Percentiles rank a stretch among this genome's conserved stretches.
Conservation (phyloP, 2,329 filamentous ascomycete species). For the Penicillium aurantiogriseum region DNA sequence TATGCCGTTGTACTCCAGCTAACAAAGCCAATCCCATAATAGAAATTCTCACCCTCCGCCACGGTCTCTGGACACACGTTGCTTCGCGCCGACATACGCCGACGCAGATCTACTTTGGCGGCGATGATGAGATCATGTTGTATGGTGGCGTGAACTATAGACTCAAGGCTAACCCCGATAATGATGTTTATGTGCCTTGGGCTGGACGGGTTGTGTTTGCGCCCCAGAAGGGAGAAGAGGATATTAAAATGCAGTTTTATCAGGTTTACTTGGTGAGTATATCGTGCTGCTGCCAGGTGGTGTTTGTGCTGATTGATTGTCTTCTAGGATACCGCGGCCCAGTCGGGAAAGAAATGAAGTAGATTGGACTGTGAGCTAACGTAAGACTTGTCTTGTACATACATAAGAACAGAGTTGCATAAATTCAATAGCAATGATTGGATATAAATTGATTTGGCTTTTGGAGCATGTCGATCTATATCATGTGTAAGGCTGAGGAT, state of each 20-base stretch:
- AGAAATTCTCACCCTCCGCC: constrained; percentile 37
- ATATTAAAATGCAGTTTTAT: constrained; percentile 40
- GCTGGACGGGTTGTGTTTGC: constrained; percentile 39
- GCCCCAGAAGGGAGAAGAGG: constrained; percentile 18
- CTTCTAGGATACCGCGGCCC: constrained; percentile 34
- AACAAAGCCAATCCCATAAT: background rate
- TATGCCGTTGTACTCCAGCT: background rate
- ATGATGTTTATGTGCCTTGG: constrained; percentile 39
- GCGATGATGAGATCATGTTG: constrained; percentile 38
- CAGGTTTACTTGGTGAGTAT: constrained; percentile 41
- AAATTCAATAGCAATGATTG: background rate
- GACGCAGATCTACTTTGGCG: constrained; percentile 33
- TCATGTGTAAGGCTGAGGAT: background rate
- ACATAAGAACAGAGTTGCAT: background rate
- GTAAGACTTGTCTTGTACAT: background rate
- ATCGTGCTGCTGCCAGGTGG: background rate
- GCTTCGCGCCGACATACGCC: constrained; percentile 34
- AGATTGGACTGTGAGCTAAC: background rate
- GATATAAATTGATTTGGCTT: background rate
- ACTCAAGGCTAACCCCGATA: constrained; percentile 30
- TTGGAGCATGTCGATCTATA: background rate
- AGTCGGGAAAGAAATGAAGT: constrained; percentile 34
- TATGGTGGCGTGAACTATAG: constrained; percentile 38
- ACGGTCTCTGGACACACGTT: constrained; percentile 39
- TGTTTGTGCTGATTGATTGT: constrained; percentile 4